Conservation (phyloP, 129 eudicot species). For the Cynara cardunculus region DNA sequence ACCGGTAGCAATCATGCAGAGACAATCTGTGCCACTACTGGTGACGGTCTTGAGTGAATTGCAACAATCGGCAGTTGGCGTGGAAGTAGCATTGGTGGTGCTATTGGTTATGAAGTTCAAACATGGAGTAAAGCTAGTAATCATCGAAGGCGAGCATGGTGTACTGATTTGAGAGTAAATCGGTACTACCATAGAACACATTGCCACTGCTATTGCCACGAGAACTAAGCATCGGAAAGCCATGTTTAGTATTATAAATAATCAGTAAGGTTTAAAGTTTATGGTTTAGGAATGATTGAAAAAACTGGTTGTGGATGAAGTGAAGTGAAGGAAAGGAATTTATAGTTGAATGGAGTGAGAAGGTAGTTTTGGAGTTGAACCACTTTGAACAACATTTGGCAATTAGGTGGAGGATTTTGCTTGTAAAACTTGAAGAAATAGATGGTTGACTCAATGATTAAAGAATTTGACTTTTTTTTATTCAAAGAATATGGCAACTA, state of each 20-base stretch:
- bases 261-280: neutral
- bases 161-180: slow-evolving; percentile 43
- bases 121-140: slow-evolving; percentile 67
- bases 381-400: slow-evolving; percentile 52
- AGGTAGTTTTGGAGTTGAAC: slow-evolving; percentile 58
- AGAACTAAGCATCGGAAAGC: slow-evolving; percentile 23
- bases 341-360: slow-evolving; percentile 36
- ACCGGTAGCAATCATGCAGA: slow-evolving; percentile 67
- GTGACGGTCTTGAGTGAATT: slow-evolving; percentile 50
- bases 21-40: slow-evolving; percentile 57
- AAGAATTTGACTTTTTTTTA: slow-evolving; percentile 16
- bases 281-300: neutral
- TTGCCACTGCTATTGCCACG: slow-evolving; percentile 20
- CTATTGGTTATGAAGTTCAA: slow-evolving; percentile 53
- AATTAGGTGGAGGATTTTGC: slow-evolving; percentile 28
- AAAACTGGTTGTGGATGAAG: slow-evolving; percentile 16
- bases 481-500: neutral
- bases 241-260: slow-evolving; percentile 4
- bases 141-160: slow-evolving; percentile 66
- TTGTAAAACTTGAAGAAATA: slow-evolving; percentile 15
- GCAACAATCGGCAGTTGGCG: slow-evolving; percentile 69
- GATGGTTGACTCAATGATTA: neutral
- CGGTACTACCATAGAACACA: slow-evolving; percentile 26
- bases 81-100: slow-evolving; percentile 36
- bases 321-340: slow-evolving; percentile 21